These are phyloP conservation scores for Gracilaria domingensis DNA, from an alignment of 23 red algal species.

Conservation along the genomic window DNA sequence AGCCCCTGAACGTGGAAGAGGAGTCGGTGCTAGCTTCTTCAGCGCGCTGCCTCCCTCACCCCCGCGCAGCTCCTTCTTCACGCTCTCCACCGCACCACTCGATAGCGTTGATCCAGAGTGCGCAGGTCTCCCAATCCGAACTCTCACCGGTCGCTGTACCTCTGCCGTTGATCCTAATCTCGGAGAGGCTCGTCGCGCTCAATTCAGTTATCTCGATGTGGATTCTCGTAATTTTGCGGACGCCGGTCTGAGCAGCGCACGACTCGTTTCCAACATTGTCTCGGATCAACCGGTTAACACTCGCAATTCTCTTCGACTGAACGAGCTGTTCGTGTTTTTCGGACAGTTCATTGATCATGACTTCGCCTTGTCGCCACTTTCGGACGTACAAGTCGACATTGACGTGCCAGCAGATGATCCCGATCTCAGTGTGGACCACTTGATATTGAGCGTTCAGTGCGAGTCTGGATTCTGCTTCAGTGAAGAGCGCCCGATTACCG, in stretches of 20 bases:
- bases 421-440: neutral
- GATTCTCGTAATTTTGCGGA: conserved; percentile 12
- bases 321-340: conserved; percentile 61
- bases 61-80: conserved; percentile 2
- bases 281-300: conserved; percentile 28
- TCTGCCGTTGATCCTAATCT: conserved; percentile 20
- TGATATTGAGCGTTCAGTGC: conserved; percentile 40
- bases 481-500: conserved; percentile 51
- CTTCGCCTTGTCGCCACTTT: conserved; percentile 45
- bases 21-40: neutral
- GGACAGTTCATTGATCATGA: conserved; percentile 81
- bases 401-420: conserved; percentile 16
- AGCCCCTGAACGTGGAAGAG: neutral
- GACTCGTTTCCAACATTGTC: conserved; percentile 68
- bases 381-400: conserved; percentile 24
- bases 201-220: conserved; percentile 33
- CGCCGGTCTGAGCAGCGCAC: neutral
- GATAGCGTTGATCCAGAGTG: conserved; percentile 14
- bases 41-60: neutral
- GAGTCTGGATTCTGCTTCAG: neutral
- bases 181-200: conserved; percentile 20
- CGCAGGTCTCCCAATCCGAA: neutral
- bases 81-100: neutral
- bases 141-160: conserved; percentile 12
- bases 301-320: conserved; percentile 35